Percentiles rank a stretch among this genome's conserved stretches.
Conservation (phyloP, 306 rosid species). For the Acacia confusa region DNA sequence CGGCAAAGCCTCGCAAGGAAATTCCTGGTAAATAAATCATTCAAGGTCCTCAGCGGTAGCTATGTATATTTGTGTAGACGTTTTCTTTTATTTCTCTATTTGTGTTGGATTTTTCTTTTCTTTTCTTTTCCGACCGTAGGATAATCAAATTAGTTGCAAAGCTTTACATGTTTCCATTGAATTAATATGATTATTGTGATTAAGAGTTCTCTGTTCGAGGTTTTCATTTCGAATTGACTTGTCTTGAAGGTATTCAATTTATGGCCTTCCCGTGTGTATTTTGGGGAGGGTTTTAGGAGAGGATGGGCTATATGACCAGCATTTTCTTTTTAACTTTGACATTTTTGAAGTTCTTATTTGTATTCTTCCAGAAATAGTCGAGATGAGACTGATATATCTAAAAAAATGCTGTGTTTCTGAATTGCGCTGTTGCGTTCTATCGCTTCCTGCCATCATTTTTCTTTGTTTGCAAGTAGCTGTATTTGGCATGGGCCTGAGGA, state of each 20-base stretch:
- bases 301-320: not conserved
- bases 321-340: not conserved
- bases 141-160: not conserved
- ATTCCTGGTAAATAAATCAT: slow-evolving; percentile 48
- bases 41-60: not conserved
- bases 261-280: not conserved
- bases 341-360: not conserved
- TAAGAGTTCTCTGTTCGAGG: not conserved
- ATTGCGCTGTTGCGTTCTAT: not conserved
- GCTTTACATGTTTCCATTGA: not conserved
- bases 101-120: not conserved
- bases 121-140: not conserved
- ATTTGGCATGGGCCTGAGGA: not conserved
- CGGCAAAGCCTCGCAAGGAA: slow-evolving; percentile 56
- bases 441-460: not conserved
- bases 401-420: not conserved
- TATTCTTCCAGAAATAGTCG: not conserved
- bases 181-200: not conserved
- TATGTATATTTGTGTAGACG: not conserved
- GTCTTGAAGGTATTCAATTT: not conserved
- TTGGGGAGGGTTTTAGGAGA: not conserved
- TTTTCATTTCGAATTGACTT: not conserved
- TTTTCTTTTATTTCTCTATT: not conserved
- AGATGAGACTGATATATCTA: not conserved
- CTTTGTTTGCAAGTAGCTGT: not conserved